Percentiles rank a stretch among this genome's conserved stretches.
Evolutionary conservation across 768 basidiomycete species (phyloP).

Genomic region (Amyloporia xantha): DNA sequence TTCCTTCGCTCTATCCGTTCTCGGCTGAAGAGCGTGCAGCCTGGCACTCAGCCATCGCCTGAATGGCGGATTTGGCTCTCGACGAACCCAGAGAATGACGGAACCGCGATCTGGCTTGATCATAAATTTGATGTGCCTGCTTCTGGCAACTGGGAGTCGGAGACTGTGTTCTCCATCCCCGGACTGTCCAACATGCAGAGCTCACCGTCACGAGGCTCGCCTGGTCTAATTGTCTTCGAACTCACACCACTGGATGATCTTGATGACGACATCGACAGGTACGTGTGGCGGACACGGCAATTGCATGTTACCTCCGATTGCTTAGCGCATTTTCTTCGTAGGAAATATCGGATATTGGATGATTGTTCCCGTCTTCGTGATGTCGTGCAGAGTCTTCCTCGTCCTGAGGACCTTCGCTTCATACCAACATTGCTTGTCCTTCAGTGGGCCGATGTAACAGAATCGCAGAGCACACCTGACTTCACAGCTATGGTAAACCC

Average conservation of each 20-base stretch:
- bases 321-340: constrained; percentile 22
- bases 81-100: constrained; percentile 62
- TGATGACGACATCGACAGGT: constrained; percentile 65
- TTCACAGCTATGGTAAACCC: constrained; percentile 53
- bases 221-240: constrained; percentile 72
- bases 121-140: constrained; percentile 65
- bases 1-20: constrained; percentile 47
- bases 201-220: constrained; percentile 31
- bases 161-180: constrained; percentile 57
- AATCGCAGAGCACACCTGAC: constrained; percentile 34
- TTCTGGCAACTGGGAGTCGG: constrained; percentile 57
- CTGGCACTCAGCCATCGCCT: constrained; percentile 20
- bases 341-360: constrained; percentile 66
- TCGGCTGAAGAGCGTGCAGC: constrained; percentile 28
- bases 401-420: constrained; percentile 42
- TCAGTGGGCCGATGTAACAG: constrained; percentile 44
- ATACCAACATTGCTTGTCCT: constrained; percentile 56
- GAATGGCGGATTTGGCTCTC: constrained; percentile 73
- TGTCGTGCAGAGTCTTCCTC: constrained; percentile 46
- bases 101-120: constrained; percentile 76
- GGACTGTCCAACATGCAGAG: constrained; percentile 22
- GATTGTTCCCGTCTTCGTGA: constrained; percentile 69
- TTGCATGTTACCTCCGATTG: neutral
- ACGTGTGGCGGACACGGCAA: constrained; percentile 9
- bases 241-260: constrained; percentile 60